Evolutionary conservation across 129 eudicot species (phyloP).

Genomic region (Flaveria linearis): DNA sequence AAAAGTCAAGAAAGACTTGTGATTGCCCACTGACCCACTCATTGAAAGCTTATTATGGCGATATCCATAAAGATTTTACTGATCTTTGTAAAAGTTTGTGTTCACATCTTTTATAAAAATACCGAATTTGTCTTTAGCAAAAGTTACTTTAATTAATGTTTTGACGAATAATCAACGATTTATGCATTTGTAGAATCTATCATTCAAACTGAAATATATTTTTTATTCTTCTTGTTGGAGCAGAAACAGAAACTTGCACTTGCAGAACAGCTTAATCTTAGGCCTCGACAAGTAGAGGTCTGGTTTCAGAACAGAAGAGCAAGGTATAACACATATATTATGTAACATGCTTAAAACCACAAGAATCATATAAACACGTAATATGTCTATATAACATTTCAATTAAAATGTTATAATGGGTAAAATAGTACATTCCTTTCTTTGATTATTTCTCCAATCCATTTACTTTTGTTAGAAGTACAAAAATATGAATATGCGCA

Average conservation of each 20-base stretch:
- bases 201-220: background rate
- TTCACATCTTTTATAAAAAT: background rate
- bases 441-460: too few relatives aligned
- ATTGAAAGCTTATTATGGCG: constrained; percentile 10
- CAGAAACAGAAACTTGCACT: constrained; percentile 85
- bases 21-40: constrained; percentile 20
- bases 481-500: too few relatives aligned
- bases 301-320: constrained; percentile 94
- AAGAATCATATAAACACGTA: too few relatives aligned
- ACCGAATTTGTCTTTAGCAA: constrained; percentile 16
- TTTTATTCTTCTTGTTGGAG: constrained; percentile 16
- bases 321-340: constrained; percentile 32
- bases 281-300: constrained; percentile 84
- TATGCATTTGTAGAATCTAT: background rate
- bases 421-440: too few relatives aligned
- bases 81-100: constrained; percentile 2
- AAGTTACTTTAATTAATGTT: constrained; percentile 7
- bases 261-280: constrained; percentile 71
- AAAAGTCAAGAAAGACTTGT: constrained; percentile 14
- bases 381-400: too few relatives aligned
- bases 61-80: constrained; percentile 4
- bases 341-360: too few relatives aligned
- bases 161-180: background rate
- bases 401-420: too few relatives aligned
- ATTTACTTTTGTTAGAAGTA: too few relatives aligned